Base-by-base conservation (phyloP, 345 rosid species). In the Trapa incisa region DNA sequence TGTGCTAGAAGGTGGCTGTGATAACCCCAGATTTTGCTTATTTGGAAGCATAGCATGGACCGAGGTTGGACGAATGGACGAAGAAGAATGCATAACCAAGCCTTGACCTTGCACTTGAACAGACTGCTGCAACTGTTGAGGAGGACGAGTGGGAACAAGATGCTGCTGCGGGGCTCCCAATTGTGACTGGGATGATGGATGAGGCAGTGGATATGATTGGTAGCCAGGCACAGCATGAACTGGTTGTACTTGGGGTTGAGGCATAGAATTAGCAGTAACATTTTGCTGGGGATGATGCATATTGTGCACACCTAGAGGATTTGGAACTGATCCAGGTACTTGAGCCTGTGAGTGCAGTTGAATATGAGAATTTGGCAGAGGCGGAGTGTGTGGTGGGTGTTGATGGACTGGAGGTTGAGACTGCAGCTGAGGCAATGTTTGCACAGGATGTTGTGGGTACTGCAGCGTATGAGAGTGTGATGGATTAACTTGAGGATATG, bases 201-300 rank as follows among this genome's bases (percentile, higher is more conserved):
- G 88, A 16, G 74, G 67, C 58, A 76, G 92, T 39, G 79, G 75
- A 77, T 83, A 83, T 22, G 84, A 82, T 29, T 80, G 86, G 77
- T 79, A 84, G 57, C 84, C 84, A 2, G 81, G 78, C 73, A 84
- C 84, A 37, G 88, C 71, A 68, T 78, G 68, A 41, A 66, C 71
- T 45, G 81, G 67, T 60, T 77, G 77, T 60, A 74, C 70, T 65
- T 74, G 87, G 11, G 75, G 38, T 70, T 76, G 82, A 67, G 79
- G 50, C 54, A 72, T 80, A n/a, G 72, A 69, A 76, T 17, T 69
- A 70, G 79, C 73, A 74, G 68, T 71, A 69, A 67, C 67, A 29
- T 74, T 75, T 65, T 73, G 70, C 39, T 71, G 82, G 66, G 82
- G 61, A 61, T 65, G 37, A 3, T 65, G 47, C 45, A 43, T 54